Percentiles rank a stretch among this genome's conserved stretches.
These are phyloP conservation scores for Leucosporidium creatinivorum DNA, from an alignment of 768 basidiomycete genomes.

Conservation along the genomic window DNA sequence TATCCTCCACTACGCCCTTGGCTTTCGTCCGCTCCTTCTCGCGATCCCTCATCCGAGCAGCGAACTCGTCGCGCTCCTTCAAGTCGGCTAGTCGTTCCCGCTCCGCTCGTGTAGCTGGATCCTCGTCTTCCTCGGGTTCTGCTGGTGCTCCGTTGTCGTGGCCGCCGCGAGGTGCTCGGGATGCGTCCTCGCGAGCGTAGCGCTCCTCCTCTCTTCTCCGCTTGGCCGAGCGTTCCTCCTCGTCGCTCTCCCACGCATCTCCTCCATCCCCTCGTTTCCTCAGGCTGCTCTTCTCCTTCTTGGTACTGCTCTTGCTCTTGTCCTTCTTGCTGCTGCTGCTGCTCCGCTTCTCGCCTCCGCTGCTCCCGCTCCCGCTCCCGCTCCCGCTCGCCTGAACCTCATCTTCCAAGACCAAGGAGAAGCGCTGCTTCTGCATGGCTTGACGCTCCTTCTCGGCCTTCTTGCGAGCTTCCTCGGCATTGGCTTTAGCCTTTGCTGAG, in stretches of 20 bases:
- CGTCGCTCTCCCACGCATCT: constrained; percentile 85
- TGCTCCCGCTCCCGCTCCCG: constrained; percentile 52
- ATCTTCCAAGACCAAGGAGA: constrained; percentile 76
- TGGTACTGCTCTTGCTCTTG: constrained; percentile 12
- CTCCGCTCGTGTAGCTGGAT: constrained; percentile 63
- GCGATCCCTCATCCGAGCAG: constrained; percentile 71
- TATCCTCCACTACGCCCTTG: constrained; percentile 77
- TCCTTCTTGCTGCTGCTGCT: constrained; percentile 24
- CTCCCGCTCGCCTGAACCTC: constrained; percentile 44
- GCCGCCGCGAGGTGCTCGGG: background rate
- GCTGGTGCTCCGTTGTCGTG: constrained; percentile 29
- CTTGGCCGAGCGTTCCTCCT: constrained; percentile 54
- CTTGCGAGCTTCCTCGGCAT: constrained; percentile 48
- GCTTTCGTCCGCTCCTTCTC: constrained; percentile 74
- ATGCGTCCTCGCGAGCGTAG: constrained; percentile 30
- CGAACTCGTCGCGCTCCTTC: constrained; percentile 84
- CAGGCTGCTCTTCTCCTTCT: constrained; percentile 49
- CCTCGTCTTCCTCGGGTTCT: constrained; percentile 50
- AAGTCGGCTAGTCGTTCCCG: constrained; percentile 69
- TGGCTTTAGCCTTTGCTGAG: constrained; percentile 40
- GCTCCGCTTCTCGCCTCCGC: constrained; percentile 11
- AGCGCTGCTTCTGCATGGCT: constrained; percentile 62
- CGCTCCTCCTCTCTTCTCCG: constrained; percentile 34
- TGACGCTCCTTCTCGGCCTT: constrained; percentile 71
- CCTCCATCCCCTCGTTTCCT: constrained; percentile 50